Evolutionary conservation across 495 filamentous ascomycete genomes (phyloP), one percentile per base, ranked within the genome.

Genomic region (Astrothelium macrocarpum): DNA sequence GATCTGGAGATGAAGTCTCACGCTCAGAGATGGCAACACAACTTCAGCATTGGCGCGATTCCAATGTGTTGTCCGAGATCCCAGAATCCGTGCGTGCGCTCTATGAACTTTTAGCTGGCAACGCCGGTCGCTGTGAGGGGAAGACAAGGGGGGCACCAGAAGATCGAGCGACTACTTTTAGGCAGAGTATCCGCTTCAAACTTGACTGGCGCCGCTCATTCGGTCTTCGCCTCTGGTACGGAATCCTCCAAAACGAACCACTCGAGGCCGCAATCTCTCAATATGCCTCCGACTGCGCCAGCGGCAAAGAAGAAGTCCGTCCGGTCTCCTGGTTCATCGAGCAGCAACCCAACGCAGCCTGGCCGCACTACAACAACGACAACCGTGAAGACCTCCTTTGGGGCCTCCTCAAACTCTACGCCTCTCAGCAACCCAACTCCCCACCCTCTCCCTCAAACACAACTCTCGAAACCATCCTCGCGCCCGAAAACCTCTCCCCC

Each of bases 171-270:
- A 81, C 81, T 18, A 85, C 84, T 0, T 96, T 97, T 67, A 79
- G 83, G 42, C 86, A 97, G 62, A 86, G 89, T 3, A 81, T 88
- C 65, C 83, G 85, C 18, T 98, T 97, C 70, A 82, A 85, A 9
- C 78, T 98, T 34, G 87, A 95, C 72, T 98, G 94, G 94, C 83
- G 87, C 73, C 90, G 94, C 67, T 87, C 90, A 1, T 96, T 98
- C 72, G 95, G 90, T 16, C 80, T 98, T 25, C 84, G 91, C 59
- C 80, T 97, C 10, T 96, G 88, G 85, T 97, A 96, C 72, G 84
- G 82, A 43, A 89, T 85, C 49, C 78, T 80, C 11, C 78, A 84
- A 31, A 80, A 86, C 56, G 84, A 90, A 39, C 79, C 83, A 43
- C 78, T 95, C 36, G 83, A 87, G 60, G 79, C 77, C 58, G 91